Evolutionary conservation across 768 basidiomycete genomes (phyloP).

Genomic region (Russula foetens): DNA sequence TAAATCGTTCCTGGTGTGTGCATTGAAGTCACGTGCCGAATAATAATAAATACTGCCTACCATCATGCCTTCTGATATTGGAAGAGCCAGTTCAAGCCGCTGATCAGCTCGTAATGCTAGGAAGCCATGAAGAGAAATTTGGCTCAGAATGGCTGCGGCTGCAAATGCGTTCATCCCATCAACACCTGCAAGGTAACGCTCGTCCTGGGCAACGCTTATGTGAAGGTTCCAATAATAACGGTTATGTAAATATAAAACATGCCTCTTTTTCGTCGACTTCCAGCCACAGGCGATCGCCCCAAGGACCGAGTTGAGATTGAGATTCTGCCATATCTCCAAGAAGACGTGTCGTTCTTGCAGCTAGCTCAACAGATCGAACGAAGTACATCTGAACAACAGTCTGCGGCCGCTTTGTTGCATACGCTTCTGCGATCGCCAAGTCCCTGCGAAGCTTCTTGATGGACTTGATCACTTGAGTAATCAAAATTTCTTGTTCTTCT

Average conservation of each 20-base stretch:
- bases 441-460: conserved; percentile 60
- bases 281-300: conserved; percentile 57
- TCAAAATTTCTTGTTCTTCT: background rate
- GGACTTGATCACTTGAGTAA: conserved; percentile 44
- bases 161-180: conserved; percentile 65
- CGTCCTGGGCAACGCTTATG: conserved; percentile 38
- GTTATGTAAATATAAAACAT: background rate
- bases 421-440: conserved; percentile 54
- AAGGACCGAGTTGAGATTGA: conserved; percentile 34
- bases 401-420: conserved; percentile 37
- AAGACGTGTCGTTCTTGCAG: conserved; percentile 44
- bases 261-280: conserved; percentile 41
- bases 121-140: conserved; percentile 46
- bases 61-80: conserved; percentile 10
- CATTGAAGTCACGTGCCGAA: background rate
- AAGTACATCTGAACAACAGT: conserved; percentile 51
- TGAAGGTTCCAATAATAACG: background rate
- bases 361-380: conserved; percentile 49
- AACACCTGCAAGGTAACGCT: conserved; percentile 45
- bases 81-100: conserved; percentile 7
- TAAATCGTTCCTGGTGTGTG: conserved; percentile 11
- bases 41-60: conserved; percentile 2
- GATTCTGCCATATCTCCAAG: conserved; percentile 53
- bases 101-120: conserved; percentile 27
- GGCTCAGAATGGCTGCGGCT: conserved; percentile 54